Base-by-base conservation (phyloP, 441 rosid genomes). In the Adansonia madagascariensis region DNA sequence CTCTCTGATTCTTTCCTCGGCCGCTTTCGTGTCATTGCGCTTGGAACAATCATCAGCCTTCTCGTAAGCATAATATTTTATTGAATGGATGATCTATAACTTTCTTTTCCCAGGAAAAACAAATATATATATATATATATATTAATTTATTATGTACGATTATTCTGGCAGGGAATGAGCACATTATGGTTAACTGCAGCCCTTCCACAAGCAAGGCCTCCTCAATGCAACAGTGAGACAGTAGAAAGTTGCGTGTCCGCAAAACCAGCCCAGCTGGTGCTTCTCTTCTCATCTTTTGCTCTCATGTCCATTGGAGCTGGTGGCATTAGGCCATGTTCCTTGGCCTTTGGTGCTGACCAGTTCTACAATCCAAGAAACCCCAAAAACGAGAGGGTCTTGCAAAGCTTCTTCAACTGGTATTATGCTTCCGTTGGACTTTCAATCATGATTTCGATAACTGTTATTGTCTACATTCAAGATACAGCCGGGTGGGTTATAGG, bases 301-400 rank as follows among this genome's bases (percentile, higher is more conserved):
- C 71, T 89, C 9, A 81, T 85, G 89, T 78, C 92, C 6, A 63
- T 89, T 0, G 93, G 91, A 17, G 89, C 89, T 0, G 93, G 93
- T 7, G 88, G 89, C 39, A 75, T 89, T 5, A 76, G 93, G 62
- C 82, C 93, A 0, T 85, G 91, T 55, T 85, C 90, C 11, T 67
- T 86, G 18, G 87, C 91, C 47, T 89, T 89, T 15, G 89, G 89
- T 8, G 91, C 90, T 0, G 89, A 86, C 70, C 90, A 88, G 65
- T 74, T 76, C 44, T 10, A 76, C 20, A 44, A 76, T 47, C 79
- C 74, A 6, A 67, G 20, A 67, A 56, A 76, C 17, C 79, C 79
- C 41, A 68, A 68, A 31, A 76, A 68, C 47, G 31, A n/a, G 4
- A 68, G 74, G 67, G 17, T 68, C 66, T 24, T 76, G 72, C 89